Percentiles rank a stretch among this genome's conserved stretches.
Evolutionary conservation across 495 filamentous ascomycete species (phyloP).

Genomic region (Talaromyces wortmannii): DNA sequence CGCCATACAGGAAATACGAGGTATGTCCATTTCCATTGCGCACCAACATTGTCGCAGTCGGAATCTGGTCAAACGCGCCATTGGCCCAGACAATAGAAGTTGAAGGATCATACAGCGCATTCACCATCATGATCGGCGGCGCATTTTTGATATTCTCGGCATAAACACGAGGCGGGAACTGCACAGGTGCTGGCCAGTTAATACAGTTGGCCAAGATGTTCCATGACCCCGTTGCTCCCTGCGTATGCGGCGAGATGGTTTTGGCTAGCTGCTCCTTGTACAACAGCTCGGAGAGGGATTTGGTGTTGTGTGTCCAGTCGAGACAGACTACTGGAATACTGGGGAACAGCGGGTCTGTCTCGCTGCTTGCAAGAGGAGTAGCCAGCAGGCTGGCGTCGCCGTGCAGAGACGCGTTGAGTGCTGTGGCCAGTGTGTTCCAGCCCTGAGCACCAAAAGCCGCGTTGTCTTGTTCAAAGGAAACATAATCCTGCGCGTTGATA

Average conservation of each 20-base stretch:
- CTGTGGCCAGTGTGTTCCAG: conserved; percentile 15
- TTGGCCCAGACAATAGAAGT: conserved; percentile 28
- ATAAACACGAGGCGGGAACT: conserved; percentile 14
- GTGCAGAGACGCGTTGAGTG: conserved; percentile 14
- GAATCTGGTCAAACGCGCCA: conserved; percentile 15
- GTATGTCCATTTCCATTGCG: conserved; percentile 29
- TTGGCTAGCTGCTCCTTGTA: conserved; percentile 11
- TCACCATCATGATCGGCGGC: conserved; percentile 18
- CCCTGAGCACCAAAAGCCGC: conserved; percentile 2
- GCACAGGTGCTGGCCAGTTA: conserved; percentile 27
- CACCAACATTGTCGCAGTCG: conserved; percentile 19
- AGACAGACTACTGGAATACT: conserved; percentile 24
- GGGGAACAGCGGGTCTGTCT: conserved; percentile 13
- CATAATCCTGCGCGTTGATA: background rate
- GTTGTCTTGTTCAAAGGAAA: conserved; percentile 1
- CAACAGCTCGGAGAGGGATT: conserved; percentile 11
- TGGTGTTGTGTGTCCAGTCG: conserved; percentile 21
- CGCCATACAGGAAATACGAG: conserved; percentile 7
- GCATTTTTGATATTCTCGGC: background rate
- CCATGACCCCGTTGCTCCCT: conserved; percentile 18
- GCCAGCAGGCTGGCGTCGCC: conserved; percentile 22
- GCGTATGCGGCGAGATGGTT: conserved; percentile 15
- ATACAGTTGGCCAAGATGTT: conserved; percentile 15
- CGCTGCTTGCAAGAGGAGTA: conserved; percentile 10
- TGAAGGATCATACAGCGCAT: conserved; percentile 27